phyloP scores from a whole-genome alignment of 129 eudicot genomes.

The Helianthus tuberosus region DNA sequence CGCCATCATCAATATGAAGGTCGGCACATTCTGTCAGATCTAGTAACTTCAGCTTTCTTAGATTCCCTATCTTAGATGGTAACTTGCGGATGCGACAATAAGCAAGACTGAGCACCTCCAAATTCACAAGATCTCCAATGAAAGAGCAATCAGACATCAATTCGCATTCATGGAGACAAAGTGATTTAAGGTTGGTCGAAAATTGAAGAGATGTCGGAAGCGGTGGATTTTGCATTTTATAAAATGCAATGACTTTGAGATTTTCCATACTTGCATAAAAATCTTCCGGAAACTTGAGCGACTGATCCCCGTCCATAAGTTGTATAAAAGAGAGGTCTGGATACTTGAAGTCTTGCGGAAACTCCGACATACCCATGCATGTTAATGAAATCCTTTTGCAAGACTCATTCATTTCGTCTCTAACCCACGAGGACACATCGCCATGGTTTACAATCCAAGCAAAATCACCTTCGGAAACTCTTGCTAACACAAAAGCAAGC shows the following conservation, averaged over 20 bases:
- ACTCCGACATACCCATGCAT: no score
- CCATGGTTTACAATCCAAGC: not conserved
- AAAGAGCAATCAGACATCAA: not conserved
- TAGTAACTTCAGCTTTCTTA: conserved; percentile 1
- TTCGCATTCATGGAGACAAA: not conserved
- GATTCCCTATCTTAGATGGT: conserved; percentile 9
- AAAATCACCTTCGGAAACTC: no score
- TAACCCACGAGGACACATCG: not conserved
- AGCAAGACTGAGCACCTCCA: conserved; percentile 19
- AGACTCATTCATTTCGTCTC: not conserved
- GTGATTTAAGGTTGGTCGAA: not conserved
- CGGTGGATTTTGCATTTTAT: not conserved
- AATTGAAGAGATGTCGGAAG: conserved; percentile 10
- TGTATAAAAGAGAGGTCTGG: no score
- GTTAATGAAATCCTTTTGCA: not conserved
- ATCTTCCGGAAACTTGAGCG: not conserved
- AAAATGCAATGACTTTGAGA: conserved; percentile 4
- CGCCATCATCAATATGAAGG: conserved; percentile 19
- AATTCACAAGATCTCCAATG: not conserved
- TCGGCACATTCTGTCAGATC: conserved; percentile 10
- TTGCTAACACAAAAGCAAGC: no score
- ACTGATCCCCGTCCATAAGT: not conserved
- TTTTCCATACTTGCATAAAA: not conserved
- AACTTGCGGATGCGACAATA: not conserved
- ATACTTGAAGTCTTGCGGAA: no score